These are phyloP conservation scores for Hippophae rhamnoides DNA, from an alignment of 306 rosid genomes.

Conservation along the genomic window DNA sequence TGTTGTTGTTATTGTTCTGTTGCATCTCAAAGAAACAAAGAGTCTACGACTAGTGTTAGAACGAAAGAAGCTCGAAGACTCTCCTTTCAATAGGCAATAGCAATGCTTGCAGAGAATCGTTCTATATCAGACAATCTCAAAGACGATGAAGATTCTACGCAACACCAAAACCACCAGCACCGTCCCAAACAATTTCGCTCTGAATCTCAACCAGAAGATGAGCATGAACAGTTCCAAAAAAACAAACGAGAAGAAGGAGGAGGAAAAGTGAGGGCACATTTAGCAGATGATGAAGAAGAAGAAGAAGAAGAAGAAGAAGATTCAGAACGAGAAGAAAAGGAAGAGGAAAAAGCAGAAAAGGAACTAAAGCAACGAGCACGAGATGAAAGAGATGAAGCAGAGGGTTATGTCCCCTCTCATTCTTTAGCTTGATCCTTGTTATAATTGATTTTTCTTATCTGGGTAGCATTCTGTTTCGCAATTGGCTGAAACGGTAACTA, in stretches of 20 bases:
- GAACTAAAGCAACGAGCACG: slow-evolving; percentile 8
- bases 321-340: slow-evolving; percentile 14
- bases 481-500: slow-evolving; percentile 29
- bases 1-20: neutral
- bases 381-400: slow-evolving; percentile 13
- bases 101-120: slow-evolving; percentile 99
- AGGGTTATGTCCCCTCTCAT: slow-evolving; percentile 40
- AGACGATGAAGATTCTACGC: slow-evolving; percentile 32
- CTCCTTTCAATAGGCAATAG: neutral
- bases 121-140: slow-evolving; percentile 30
- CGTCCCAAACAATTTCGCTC: slow-evolving; percentile 50
- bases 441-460: slow-evolving; percentile 29
- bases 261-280: slow-evolving; percentile 13
- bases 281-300: slow-evolving; percentile 16
- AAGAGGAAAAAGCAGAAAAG: slow-evolving; percentile 9
- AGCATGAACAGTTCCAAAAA: neutral
- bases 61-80: too few relatives aligned
- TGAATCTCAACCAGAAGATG: slow-evolving; percentile 31
- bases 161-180: slow-evolving; percentile 9
- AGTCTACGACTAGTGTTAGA: too few relatives aligned
- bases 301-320: slow-evolving; percentile 15
- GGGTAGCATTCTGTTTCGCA: slow-evolving; percentile 18
- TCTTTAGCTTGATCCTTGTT: slow-evolving; percentile 6
- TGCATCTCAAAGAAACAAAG: slow-evolving; percentile 5
- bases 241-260: slow-evolving; percentile 8